A percentile compares a stretch with the other conserved stretches of the same genome.
Evolutionary conservation across 768 basidiomycete species (phyloP).

Genomic region (Cantharellus cinnabarinus): DNA sequence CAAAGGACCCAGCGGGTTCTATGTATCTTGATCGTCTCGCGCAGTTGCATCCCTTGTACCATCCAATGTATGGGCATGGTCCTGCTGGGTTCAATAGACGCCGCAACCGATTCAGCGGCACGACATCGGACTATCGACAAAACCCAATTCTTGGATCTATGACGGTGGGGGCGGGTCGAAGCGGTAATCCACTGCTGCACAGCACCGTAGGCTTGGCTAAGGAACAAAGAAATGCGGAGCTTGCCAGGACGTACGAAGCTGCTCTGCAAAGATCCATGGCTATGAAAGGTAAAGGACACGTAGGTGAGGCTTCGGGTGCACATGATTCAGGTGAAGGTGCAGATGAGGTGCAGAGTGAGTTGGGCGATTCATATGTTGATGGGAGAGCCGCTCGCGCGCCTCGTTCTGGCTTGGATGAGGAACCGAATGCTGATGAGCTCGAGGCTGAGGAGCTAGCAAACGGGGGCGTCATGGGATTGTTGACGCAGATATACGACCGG

Average conservation of each 20-base stretch:
- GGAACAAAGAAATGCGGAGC: slow-evolving; percentile 22
- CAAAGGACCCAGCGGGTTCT: slow-evolving; percentile 75
- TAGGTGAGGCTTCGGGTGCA: neutral
- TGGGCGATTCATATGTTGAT: slow-evolving; percentile 65
- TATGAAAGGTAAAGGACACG: neutral
- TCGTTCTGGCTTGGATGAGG: slow-evolving; percentile 10
- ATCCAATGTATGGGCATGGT: neutral
- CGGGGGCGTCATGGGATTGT: slow-evolving; percentile 63
- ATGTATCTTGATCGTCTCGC: slow-evolving; percentile 66
- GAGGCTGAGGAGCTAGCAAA: slow-evolving; percentile 38
- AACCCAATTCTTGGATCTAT: neutral
- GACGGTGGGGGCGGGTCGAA: no score
- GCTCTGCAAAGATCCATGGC: slow-evolving; percentile 25
- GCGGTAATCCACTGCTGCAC: neutral
- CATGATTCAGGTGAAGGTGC: slow-evolving; percentile 5
- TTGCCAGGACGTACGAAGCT: slow-evolving; percentile 54
- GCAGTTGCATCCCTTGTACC: neutral
- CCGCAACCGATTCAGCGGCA: neutral
- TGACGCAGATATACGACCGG: slow-evolving; percentile 61
- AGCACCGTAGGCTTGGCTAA: neutral
- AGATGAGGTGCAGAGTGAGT: slow-evolving; percentile 32
- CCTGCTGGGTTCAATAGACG: neutral
- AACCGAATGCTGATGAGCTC: slow-evolving; percentile 19
- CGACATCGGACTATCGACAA: neutral
- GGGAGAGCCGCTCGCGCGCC: slow-evolving; percentile 21